Evolutionary conservation across 495 filamentous ascomycete species (phyloP).

Genomic region (Talaromyces nanjingensis): DNA sequence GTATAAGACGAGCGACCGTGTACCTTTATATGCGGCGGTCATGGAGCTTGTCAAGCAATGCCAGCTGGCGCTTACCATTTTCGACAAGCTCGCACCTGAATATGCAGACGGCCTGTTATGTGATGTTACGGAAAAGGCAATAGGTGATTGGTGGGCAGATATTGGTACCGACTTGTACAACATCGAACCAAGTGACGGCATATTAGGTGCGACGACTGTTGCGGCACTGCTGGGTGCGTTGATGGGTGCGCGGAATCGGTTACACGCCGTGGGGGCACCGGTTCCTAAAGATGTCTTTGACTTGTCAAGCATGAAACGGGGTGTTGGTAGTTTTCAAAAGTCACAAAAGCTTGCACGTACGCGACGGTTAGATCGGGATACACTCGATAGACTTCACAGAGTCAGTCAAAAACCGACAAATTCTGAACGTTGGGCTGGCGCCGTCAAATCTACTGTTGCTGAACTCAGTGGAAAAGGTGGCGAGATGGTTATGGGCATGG

Average conservation of each 20-base stretch:
- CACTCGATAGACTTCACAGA: constrained; percentile 71
- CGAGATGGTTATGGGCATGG: constrained; percentile 89
- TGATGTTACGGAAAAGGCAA: constrained; percentile 82
- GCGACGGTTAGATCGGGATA: constrained; percentile 72
- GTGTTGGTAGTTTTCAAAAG: constrained; percentile 84
- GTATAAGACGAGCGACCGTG: constrained; percentile 77
- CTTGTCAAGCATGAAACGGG: constrained; percentile 68
- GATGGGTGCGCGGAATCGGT: constrained; percentile 80
- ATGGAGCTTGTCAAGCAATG: constrained; percentile 88
- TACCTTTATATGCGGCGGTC: constrained; percentile 68
- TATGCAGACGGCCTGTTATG: constrained; percentile 92
- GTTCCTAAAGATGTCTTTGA: constrained; percentile 93
- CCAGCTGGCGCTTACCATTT: constrained; percentile 81
- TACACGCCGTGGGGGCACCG: constrained; percentile 73
- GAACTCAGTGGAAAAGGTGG: constrained; percentile 94
- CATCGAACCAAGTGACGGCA: constrained; percentile 84
- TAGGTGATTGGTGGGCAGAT: constrained; percentile 95
- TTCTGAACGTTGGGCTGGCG: constrained; percentile 73
- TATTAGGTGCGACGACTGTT: constrained; percentile 86
- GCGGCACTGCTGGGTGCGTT: constrained; percentile 81
- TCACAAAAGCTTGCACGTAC: constrained; percentile 72
- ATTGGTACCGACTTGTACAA: constrained; percentile 87
- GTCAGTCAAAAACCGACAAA: constrained; percentile 83
- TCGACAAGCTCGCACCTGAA: constrained; percentile 77
- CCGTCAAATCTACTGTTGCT: constrained; percentile 90